Conservation (phyloP, 2,329 filamentous ascomycete species). For the Pseudocercospora fuligena region DNA sequence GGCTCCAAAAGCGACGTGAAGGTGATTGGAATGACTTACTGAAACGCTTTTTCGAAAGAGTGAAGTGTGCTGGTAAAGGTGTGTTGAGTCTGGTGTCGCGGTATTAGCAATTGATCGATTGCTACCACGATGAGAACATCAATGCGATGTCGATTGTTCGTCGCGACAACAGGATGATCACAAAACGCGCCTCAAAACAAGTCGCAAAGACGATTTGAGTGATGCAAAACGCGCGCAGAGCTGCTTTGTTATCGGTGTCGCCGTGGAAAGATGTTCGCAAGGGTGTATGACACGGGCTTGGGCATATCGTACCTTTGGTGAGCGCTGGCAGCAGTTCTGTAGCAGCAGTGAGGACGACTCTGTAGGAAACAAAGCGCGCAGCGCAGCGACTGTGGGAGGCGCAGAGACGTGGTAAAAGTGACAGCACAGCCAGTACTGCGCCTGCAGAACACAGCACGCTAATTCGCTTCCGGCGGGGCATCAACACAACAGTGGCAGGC, state of each 20-base stretch:
- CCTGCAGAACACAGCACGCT: not conserved
- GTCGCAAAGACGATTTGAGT: not conserved
- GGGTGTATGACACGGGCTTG: conserved; percentile 3
- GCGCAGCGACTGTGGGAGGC: not conserved
- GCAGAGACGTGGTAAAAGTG: not conserved
- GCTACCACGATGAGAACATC: conserved; percentile 11
- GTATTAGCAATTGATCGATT: conserved; percentile 20
- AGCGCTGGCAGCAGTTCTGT: not conserved
- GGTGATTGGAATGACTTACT: conserved; percentile 23
- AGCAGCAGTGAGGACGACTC: not conserved
- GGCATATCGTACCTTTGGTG: not conserved
- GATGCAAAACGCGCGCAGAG: conserved; percentile 18
- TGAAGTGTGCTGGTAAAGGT: conserved; percentile 8
- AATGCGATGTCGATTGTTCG: conserved; percentile 15
- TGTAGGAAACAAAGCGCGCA: not conserved
- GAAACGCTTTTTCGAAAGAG: conserved; percentile 23
- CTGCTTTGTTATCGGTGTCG: conserved; percentile 10
- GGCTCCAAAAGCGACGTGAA: conserved; percentile 13
- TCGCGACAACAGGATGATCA: conserved; percentile 11
- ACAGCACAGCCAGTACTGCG: not conserved
- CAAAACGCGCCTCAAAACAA: conserved; percentile 23
- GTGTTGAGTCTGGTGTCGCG: conserved; percentile 11
- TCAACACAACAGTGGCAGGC: not conserved
- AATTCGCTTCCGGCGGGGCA: not conserved
- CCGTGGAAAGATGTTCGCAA: not conserved